phyloP scores from a whole-genome alignment of 2,329 filamentous ascomycete species.

The Metarhizium anisopliae region DNA sequence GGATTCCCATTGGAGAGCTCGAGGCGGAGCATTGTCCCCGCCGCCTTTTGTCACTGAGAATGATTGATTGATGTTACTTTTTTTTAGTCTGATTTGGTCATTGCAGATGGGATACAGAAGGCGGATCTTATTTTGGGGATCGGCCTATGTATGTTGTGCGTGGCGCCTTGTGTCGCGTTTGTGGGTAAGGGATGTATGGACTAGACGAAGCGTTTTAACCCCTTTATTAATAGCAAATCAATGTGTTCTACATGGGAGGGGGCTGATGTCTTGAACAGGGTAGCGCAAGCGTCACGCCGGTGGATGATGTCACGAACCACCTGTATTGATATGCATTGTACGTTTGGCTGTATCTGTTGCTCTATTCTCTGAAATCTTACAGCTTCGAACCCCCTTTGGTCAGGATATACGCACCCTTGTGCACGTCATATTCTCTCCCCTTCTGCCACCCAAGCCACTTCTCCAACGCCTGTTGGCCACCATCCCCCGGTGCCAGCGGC shows the following conservation, averaged over 20 bases:
- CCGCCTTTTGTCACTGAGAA: neutral
- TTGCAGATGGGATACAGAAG: neutral
- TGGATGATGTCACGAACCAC: neutral
- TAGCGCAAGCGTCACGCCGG: too few species aligned
- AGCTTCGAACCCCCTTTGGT: conserved; percentile 24
- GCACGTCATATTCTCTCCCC: conserved; percentile 61
- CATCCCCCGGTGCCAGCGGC: conserved; percentile 55
- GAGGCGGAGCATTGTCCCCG: conserved; percentile 5
- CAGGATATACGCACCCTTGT: conserved; percentile 51
- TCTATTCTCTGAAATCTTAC: conserved; percentile 7
- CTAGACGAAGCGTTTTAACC: conserved; percentile 2
- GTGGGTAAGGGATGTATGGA: neutral
- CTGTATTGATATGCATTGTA: neutral
- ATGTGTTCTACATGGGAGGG: neutral
- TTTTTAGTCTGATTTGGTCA: neutral
- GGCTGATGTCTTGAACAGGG: too few species aligned
- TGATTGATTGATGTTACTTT: neutral
- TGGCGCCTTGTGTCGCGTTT: neutral
- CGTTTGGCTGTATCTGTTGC: neutral
- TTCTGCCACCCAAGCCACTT: conserved; percentile 71
- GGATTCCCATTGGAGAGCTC: neutral
- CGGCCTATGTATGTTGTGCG: neutral
- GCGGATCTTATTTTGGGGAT: neutral
- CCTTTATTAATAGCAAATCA: neutral
- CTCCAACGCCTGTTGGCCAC: conserved; percentile 59